A percentile compares a stretch with the other conserved stretches of the same genome.
These are phyloP conservation scores for Cylindrodendrum hubeiense DNA, from an alignment of 2,329 filamentous ascomycete species.

Conservation along the genomic window DNA sequence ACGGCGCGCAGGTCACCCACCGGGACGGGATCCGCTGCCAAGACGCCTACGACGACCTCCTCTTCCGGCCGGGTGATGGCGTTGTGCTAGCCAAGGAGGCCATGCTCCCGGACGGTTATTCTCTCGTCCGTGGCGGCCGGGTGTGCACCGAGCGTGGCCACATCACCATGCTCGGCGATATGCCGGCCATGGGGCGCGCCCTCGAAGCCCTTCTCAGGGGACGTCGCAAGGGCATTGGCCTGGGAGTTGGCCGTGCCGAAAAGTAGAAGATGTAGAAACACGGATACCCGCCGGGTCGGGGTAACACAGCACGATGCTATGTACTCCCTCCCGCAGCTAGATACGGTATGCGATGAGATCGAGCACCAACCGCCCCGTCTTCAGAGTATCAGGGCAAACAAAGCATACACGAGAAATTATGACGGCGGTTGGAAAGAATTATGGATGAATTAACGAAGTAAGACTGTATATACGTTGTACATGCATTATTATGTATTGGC, in stretches of 20 bases:
- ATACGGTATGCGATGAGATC: conserved; percentile 25
- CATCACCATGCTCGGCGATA: conserved; percentile 86
- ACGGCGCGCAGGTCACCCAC: conserved; percentile 79
- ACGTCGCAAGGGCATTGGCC: conserved; percentile 78
- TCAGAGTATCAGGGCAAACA: background rate
- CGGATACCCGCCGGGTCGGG: conserved; percentile 23
- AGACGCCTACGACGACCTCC: conserved; percentile 87
- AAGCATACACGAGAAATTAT: background rate
- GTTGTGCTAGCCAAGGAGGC: conserved; percentile 88
- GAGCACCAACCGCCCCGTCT: background rate
- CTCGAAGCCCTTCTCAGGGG: conserved; percentile 77
- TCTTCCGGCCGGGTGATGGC: conserved; percentile 89
- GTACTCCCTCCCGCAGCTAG: conserved; percentile 11
- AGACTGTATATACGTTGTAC: conserved; percentile 13
- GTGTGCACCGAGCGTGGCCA: conserved; percentile 88
- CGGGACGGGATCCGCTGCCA: conserved; percentile 79
- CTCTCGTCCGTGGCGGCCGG: conserved; percentile 77
- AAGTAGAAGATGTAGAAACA: conserved; percentile 1
- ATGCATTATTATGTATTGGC: conserved; percentile 32
- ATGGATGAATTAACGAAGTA: conserved; percentile 14
- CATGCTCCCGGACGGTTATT: conserved; percentile 86
- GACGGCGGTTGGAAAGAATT: conserved; percentile 11
- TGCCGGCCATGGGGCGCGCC: conserved; percentile 83
- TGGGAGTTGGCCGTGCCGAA: conserved; percentile 54
- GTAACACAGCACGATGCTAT: conserved; percentile 31